These are phyloP conservation scores for Globisporangium echinulatum DNA, from an alignment of 352 stramenopile genomes.

Conservation along the genomic window DNA sequence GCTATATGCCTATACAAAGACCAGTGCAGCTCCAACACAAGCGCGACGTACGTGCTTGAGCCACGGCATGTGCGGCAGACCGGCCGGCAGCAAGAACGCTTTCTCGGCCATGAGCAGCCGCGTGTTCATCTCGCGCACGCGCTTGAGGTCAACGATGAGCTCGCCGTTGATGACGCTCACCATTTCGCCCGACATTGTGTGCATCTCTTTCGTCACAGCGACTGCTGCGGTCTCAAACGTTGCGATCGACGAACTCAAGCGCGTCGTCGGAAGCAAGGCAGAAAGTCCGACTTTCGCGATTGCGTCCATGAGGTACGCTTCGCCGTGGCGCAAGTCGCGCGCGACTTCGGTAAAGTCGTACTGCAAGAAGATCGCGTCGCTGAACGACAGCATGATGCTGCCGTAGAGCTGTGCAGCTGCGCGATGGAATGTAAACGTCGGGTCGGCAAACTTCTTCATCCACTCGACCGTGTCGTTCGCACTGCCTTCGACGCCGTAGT, in stretches of 20 bases:
- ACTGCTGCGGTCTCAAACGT: conserved; percentile 59
- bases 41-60: conserved; percentile 67
- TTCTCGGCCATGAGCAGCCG: conserved; percentile 76
- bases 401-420: conserved; percentile 74
- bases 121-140: conserved; percentile 80
- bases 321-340: conserved; percentile 54
- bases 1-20: background rate
- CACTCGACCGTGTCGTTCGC: conserved; percentile 63
- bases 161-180: conserved; percentile 51
- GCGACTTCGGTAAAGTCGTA: conserved; percentile 83
- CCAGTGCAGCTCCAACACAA: background rate
- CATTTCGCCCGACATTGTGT: conserved; percentile 51
- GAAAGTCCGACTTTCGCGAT: conserved; percentile 29
- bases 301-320: conserved; percentile 44
- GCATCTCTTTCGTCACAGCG: conserved; percentile 46
- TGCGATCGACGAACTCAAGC: conserved; percentile 49
- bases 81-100: conserved; percentile 64
- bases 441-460: conserved; percentile 73
- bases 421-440: conserved; percentile 65
- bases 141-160: conserved; percentile 67
- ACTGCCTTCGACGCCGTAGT: conserved; percentile 56
- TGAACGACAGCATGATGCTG: conserved; percentile 70
- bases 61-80: conserved; percentile 68
- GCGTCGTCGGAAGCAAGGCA: conserved; percentile 29
- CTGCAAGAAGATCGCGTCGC: conserved; percentile 73